phyloP scores from a whole-genome alignment of 1,139 yeast species.

The Magnusiomyces fungicola region DNA sequence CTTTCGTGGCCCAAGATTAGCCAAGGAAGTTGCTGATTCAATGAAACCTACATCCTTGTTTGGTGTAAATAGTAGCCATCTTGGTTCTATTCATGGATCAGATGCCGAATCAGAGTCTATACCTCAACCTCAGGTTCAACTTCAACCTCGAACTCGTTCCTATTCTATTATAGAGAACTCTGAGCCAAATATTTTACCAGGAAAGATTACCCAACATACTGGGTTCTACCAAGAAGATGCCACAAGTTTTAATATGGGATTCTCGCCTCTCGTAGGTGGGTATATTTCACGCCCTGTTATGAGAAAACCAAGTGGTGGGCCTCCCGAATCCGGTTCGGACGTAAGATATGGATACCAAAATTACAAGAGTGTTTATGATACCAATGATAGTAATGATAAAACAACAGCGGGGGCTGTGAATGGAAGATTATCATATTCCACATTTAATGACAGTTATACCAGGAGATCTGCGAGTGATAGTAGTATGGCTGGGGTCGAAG shows the following conservation, averaged over 20 bases:
- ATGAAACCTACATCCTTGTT: background rate
- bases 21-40: background rate
- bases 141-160: too few relatives aligned
- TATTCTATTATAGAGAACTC: too few relatives aligned
- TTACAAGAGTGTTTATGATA: too few relatives aligned
- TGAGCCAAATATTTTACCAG: too few relatives aligned
- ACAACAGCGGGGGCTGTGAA: background rate
- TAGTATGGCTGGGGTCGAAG: too few relatives aligned
- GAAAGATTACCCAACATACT: background rate
- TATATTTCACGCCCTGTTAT: background rate
- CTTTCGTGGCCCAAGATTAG: background rate
- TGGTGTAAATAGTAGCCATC: background rate
- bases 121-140: too few relatives aligned
- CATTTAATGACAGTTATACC: too few relatives aligned
- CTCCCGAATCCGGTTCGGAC: background rate
- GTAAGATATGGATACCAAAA: too few relatives aligned
- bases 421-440: background rate
- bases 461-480: too few relatives aligned
- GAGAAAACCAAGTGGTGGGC: background rate
- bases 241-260: background rate
- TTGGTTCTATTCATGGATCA: background rate
- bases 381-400: background rate
- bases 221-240: background rate
- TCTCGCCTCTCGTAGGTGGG: background rate
- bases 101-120: too few relatives aligned